A percentile compares a stretch with the other conserved stretches of the same genome.
phyloP scores from a whole-genome alignment of 73 alveolate genomes.

The Chromera velia region DNA sequence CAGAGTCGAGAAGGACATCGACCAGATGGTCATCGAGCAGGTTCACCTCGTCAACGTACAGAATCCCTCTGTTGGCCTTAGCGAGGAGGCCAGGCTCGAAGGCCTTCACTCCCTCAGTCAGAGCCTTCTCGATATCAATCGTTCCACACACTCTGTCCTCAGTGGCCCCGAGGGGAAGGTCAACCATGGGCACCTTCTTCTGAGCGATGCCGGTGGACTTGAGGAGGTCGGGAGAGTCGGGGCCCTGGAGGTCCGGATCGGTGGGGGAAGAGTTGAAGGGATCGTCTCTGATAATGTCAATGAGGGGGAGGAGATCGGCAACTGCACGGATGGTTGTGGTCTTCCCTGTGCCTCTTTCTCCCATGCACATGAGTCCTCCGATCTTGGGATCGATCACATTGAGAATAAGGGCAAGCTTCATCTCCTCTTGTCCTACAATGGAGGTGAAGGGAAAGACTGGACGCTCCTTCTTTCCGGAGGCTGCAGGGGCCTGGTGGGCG shows the following conservation, averaged over 20 bases:
- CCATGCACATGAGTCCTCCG: constrained; percentile 46
- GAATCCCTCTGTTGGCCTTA: constrained; percentile 36
- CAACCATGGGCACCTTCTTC: constrained; percentile 44
- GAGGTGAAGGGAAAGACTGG: constrained; percentile 41
- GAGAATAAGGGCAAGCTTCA: constrained; percentile 42
- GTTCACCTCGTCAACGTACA: constrained; percentile 45
- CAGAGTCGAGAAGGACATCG: constrained; percentile 35
- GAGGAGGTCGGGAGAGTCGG: not conserved
- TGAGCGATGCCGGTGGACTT: not conserved
- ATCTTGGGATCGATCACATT: constrained; percentile 46
- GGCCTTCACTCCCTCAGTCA: constrained; percentile 42
- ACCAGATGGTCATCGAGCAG: constrained; percentile 43
- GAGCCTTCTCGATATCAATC: constrained; percentile 43
- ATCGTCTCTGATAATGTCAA: constrained; percentile 20
- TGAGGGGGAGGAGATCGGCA: constrained; percentile 39
- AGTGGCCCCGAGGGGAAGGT: constrained; percentile 41
- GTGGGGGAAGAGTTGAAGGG: constrained; percentile 22
- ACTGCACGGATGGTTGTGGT: constrained; percentile 46
- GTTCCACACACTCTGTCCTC: constrained; percentile 47
- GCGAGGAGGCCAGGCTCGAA: constrained; percentile 44
- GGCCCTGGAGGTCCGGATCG: not conserved
- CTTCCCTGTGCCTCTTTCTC: constrained; percentile 45
- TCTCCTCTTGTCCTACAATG: constrained; percentile 46
- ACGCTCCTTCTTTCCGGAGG: not conserved
- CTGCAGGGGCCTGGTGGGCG: no score